These are phyloP conservation scores for Euclidium syriacum DNA, from an alignment of 345 rosid species.

Conservation along the genomic window DNA sequence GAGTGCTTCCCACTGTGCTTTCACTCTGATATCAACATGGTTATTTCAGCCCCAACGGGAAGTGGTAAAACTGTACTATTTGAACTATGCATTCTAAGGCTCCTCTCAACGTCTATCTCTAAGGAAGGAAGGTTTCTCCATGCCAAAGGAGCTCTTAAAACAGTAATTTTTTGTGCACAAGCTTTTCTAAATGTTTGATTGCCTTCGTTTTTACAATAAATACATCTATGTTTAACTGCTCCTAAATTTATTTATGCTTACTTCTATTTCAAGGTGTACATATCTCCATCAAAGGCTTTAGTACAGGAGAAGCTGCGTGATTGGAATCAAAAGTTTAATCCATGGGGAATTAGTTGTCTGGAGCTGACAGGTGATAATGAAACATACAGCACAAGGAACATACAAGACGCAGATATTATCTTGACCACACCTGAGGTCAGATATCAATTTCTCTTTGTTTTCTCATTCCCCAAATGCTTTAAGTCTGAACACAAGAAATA, in stretches of 20 bases:
- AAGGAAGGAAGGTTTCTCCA: slow-evolving; percentile 58
- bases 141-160: slow-evolving; percentile 78
- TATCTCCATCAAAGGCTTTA: slow-evolving; percentile 95
- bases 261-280: slow-evolving; percentile 56
- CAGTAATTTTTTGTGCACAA: slow-evolving; percentile 42
- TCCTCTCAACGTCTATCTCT: slow-evolving; percentile 66
- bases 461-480: background rate
- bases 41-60: slow-evolving; percentile 96
- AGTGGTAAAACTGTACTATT: slow-evolving; percentile 96
- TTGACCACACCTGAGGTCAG: slow-evolving; percentile 96
- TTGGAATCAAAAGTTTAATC: slow-evolving; percentile 81
- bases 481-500: background rate
- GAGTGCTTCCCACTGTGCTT: slow-evolving; percentile 90
- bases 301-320: slow-evolving; percentile 94
- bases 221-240: background rate
- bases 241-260: background rate
- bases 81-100: slow-evolving; percentile 87
- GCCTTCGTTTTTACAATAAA: background rate
- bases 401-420: slow-evolving; percentile 90
- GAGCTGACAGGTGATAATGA: slow-evolving; percentile 95
- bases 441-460: background rate
- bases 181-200: background rate
- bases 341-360: slow-evolving; percentile 77
- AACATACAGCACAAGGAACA: slow-evolving; percentile 54
- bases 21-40: slow-evolving; percentile 83